Evolutionary conservation across 2,329 filamentous ascomycete species (phyloP).

Genomic region (Xylariaceae sp.): DNA sequence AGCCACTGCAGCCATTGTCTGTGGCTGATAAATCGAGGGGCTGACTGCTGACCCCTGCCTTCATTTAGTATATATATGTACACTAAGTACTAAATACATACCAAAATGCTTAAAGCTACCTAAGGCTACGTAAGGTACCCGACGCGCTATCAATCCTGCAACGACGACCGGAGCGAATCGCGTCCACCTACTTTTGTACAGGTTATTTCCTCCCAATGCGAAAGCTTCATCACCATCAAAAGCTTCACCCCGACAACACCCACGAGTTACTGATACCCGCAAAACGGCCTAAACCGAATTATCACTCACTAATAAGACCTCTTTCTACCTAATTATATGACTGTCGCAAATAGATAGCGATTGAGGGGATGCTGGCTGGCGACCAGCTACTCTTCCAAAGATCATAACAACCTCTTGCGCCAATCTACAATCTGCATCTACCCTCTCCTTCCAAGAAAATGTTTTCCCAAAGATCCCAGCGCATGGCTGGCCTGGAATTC

Average conservation of each 20-base stretch:
- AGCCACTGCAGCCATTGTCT: background rate
- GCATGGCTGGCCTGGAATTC: slow-evolving; percentile 20
- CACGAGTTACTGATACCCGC: background rate
- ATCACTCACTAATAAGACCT: background rate
- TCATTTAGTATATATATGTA: too few relatives aligned
- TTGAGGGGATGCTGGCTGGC: slow-evolving; percentile 32
- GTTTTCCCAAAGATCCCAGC: slow-evolving; percentile 21
- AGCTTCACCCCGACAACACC: background rate
- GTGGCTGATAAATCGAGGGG: too few relatives aligned
- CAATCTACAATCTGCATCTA: background rate
- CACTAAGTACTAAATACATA: too few relatives aligned
- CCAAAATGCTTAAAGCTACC: too few relatives aligned
- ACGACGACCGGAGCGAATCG: background rate
- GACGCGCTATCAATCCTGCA: background rate
- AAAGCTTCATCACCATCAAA: background rate
- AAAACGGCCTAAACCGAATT: too few relatives aligned
- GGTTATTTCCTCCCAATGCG: background rate
- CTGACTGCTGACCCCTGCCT: too few relatives aligned
- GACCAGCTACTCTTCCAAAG: slow-evolving; percentile 23
- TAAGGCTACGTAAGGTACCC: background rate
- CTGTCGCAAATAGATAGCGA: slow-evolving; percentile 14
- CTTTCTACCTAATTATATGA: background rate
- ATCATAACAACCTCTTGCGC: slow-evolving; percentile 15
- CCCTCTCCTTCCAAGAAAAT: slow-evolving; percentile 17
- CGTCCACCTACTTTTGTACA: too few relatives aligned